Conservation (phyloP, 352 stramenopile genomes). For the Bremia lactucae region DNA sequence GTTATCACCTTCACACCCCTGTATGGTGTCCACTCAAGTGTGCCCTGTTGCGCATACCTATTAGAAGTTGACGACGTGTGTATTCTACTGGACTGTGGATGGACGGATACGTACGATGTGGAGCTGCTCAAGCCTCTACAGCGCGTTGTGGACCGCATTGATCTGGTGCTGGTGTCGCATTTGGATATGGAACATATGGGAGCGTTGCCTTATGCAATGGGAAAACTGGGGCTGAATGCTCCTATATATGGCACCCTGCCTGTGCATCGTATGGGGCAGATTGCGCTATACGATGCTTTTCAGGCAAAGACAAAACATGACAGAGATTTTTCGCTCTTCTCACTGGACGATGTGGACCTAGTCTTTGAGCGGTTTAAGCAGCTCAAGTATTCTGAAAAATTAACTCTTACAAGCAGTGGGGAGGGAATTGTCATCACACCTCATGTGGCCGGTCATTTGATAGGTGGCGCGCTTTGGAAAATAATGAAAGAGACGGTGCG, state of each 20-base stretch:
- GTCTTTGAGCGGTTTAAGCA: slow-evolving; percentile 89
- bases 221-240: slow-evolving; percentile 71
- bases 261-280: slow-evolving; percentile 94
- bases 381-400: slow-evolving; percentile 93
- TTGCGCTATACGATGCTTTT: slow-evolving; percentile 93
- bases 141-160: slow-evolving; percentile 73
- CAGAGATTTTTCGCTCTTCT: slow-evolving; percentile 85
- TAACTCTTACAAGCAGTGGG: slow-evolving; percentile 74
- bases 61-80: slow-evolving; percentile 87
- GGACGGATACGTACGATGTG: slow-evolving; percentile 83
- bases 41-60: slow-evolving; percentile 79
- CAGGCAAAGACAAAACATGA: slow-evolving; percentile 88
- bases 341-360: slow-evolving; percentile 89
- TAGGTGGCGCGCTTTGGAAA: slow-evolving; percentile 90
- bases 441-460: slow-evolving; percentile 89
- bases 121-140: slow-evolving; percentile 75
- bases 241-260: slow-evolving; percentile 91
- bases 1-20: slow-evolving; percentile 88
- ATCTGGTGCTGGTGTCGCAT: slow-evolving; percentile 87
- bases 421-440: slow-evolving; percentile 89
- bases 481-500: slow-evolving; percentile 90
- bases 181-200: slow-evolving; percentile 86
- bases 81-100: slow-evolving; percentile 87
- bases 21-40: slow-evolving; percentile 75
- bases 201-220: slow-evolving; percentile 82